These are phyloP conservation scores for Microbotryum saponariae DNA, from an alignment of 1,284 basidiomycete species.

Conservation along the genomic window DNA sequence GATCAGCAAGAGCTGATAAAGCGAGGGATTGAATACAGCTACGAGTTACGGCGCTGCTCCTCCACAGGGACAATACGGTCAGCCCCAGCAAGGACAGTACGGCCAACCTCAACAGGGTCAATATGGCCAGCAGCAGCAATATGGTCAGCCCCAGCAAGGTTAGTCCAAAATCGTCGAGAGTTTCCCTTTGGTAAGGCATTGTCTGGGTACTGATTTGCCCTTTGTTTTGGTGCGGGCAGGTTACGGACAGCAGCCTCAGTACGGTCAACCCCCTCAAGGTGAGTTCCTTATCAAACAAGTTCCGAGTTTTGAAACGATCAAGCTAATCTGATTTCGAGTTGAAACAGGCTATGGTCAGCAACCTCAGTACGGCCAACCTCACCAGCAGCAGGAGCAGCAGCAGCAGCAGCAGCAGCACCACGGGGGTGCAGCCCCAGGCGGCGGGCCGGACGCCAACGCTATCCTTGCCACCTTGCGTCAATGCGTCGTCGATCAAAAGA, in stretches of 20 bases:
- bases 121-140: slow-evolving; percentile 18
- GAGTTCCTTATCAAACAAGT: neutral
- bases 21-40: no score
- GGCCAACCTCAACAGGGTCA: slow-evolving; percentile 17
- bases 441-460: neutral
- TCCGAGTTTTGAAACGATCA: neutral
- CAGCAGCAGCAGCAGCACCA: neutral
- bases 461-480: slow-evolving; percentile 26
- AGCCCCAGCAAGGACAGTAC: slow-evolving; percentile 16
- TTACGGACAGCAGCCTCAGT: slow-evolving; percentile 22
- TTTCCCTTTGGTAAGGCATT: no score
- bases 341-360: neutral
- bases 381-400: slow-evolving; percentile 8
- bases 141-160: slow-evolving; percentile 16
- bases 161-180: no score
- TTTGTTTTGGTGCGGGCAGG: slow-evolving; percentile 3
- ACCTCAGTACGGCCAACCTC: slow-evolving; percentile 6
- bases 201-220: no score
- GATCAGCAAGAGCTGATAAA: no score
- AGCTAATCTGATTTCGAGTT: neutral
- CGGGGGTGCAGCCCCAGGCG: neutral
- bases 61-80: slow-evolving; percentile 1
- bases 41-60: no score
- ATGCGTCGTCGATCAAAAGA: slow-evolving; percentile 41
- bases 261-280: slow-evolving; percentile 16